Evolutionary conservation across 371 early-diverging fungal species (phyloP).

Genomic region (Chytridium lagenaria): DNA sequence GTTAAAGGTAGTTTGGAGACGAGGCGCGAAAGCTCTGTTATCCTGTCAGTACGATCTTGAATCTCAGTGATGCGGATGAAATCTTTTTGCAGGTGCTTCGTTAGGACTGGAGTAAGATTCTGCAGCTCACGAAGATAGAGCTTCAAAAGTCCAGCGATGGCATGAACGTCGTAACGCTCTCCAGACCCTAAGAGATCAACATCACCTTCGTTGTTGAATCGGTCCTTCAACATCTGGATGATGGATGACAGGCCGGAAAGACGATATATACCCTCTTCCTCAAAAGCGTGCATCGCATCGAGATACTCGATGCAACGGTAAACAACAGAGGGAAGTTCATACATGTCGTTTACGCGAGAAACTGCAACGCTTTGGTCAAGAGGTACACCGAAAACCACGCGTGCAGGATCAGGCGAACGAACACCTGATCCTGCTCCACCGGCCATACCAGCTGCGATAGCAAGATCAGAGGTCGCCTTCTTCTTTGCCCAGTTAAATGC

Average conservation of each 20-base stretch:
- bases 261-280: constrained; percentile 97
- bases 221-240: constrained; percentile 75
- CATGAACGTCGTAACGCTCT: constrained; percentile 86
- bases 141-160: constrained; percentile 90
- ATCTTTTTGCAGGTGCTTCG: constrained; percentile 75
- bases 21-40: constrained; percentile 78
- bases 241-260: constrained; percentile 78
- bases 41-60: constrained; percentile 70
- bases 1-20: constrained; percentile 78
- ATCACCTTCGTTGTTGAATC: constrained; percentile 77
- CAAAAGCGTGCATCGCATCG: constrained; percentile 73
- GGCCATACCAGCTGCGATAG: not conserved
- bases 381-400: constrained; percentile 51
- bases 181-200: constrained; percentile 60
- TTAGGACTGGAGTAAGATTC: constrained; percentile 73
- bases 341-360: constrained; percentile 65
- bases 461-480: constrained; percentile 23
- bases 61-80: constrained; percentile 78
- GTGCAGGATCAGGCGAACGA: constrained; percentile 26
- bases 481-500: constrained; percentile 41
- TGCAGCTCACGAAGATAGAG: constrained; percentile 90
- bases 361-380: constrained; percentile 44
- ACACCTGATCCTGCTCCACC: not conserved
- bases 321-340: constrained; percentile 88
- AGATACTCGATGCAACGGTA: constrained; percentile 95